phyloP scores from a whole-genome alignment of 345 rosid genomes.

The Camelina neglecta region DNA sequence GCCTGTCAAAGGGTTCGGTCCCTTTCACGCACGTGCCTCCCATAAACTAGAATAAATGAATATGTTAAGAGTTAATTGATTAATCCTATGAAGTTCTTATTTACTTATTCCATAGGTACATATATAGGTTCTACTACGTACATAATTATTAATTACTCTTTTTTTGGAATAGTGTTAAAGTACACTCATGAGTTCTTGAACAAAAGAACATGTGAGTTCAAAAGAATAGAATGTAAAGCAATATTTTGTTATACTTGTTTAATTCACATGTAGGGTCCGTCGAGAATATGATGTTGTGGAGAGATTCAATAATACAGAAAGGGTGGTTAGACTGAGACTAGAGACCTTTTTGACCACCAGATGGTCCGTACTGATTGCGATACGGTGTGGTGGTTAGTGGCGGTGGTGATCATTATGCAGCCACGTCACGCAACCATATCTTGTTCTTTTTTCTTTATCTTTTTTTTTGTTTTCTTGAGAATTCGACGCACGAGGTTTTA shows the following conservation, averaged over 20 bases:
- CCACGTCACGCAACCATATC: not conserved
- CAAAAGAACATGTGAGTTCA: not conserved
- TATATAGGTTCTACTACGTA: not conserved
- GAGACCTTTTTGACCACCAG: constrained; percentile 22
- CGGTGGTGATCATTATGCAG: constrained; percentile 17
- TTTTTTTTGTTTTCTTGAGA: too few species aligned
- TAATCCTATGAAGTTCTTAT: too few species aligned
- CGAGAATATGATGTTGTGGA: not conserved
- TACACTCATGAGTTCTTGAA: not conserved
- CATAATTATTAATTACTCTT: not conserved
- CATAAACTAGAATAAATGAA: not conserved
- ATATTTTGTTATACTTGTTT: not conserved
- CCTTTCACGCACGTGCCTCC: not conserved
- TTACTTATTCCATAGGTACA: too few species aligned
- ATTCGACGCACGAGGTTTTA: too few species aligned
- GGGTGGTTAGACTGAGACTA: not conserved
- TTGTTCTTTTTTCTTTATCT: too few species aligned
- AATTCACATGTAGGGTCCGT: constrained; percentile 22
- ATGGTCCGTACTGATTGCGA: constrained; percentile 1
- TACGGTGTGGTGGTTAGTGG: not conserved
- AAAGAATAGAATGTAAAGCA: constrained; percentile 5
- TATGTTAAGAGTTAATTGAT: too few species aligned
- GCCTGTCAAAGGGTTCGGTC: not conserved
- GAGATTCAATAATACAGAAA: not conserved
- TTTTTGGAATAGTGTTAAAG: not conserved